These are phyloP conservation scores for Talaromyces sp. DNA, from an alignment of 2,329 filamentous ascomycete species.

Conservation along the genomic window DNA sequence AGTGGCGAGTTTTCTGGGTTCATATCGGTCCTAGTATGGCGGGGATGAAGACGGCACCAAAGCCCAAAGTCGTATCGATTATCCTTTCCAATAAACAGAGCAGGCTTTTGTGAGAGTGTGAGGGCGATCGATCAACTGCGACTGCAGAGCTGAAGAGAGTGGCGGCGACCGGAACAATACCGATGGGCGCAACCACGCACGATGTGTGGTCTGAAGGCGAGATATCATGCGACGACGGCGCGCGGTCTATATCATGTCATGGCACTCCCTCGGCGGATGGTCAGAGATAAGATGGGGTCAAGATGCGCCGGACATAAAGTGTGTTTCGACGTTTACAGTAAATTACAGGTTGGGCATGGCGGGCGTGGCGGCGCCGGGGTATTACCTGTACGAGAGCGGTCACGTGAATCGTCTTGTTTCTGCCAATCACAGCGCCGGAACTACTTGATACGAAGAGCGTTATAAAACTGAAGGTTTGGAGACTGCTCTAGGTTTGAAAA, in stretches of 20 bases:
- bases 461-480: neutral
- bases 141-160: neutral
- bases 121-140: neutral
- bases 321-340: neutral
- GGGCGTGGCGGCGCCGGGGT: neutral
- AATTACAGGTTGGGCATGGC: neutral
- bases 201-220: neutral
- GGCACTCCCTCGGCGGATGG: neutral
- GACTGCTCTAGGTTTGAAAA: neutral
- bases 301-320: neutral
- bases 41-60: neutral
- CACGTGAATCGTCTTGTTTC: neutral
- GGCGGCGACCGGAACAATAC: neutral
- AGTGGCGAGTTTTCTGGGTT: constrained; percentile 52
- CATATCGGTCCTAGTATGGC: constrained; percentile 40
- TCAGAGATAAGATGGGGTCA: neutral
- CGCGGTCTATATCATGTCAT: neutral
- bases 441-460: neutral
- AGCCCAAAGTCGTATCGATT: neutral
- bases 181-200: neutral
- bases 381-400: neutral
- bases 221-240: neutral
- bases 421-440: neutral
- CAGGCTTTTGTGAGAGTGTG: neutral
- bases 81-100: neutral